Base-by-base conservation (phyloP, 2,329 filamentous ascomycete genomes). In the Colletotrichum aenigma region DNA sequence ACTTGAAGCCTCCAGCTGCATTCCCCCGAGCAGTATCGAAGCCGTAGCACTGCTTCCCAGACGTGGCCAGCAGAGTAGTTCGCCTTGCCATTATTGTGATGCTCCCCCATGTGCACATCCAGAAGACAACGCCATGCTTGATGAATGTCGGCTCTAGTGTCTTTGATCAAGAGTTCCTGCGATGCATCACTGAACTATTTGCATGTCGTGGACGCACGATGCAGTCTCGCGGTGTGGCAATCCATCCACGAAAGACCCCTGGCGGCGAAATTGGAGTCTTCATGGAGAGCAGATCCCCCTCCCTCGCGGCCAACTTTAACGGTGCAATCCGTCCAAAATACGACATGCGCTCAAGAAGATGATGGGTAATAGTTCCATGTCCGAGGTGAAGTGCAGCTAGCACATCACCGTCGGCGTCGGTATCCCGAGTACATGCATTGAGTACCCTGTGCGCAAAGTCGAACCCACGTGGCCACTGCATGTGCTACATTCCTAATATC, bases 241-340 rank as follows among this genome's bases (percentile, higher is more conserved):
- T 43, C 16, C 16, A 43, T 43, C 36, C 34, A 36, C 13, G 16
- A 43, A 43, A 9, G 36, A 18, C 36, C 16, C 16, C 36, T 38
- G 16, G 36, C 36, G 36, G 36, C 16, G 36, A 18, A 6, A 18
- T 4, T 36, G 16, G 36, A 9, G 36, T 38, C 16, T 18, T 38
- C 36, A 18, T 38, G 16, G 1, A 18, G 16, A 43, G 36, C 16
- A 43, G 36, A 10, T 43, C 36, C 36, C 36, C 36, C 4, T 43
- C 1, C 7, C 8, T 0, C 7, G 8, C 16, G 16, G 4, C 7
- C 4, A 18, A 0, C 36, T 43, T 5, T 9, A 10, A 43, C 0
- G 4, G 2, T 10, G 36, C 16, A 43, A 18, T 9, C 8, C 16
- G 0, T 43, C 16, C 36, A 43, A 9, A 18, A 18, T 1, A 9